Evolutionary conservation across 306 rosid species (phyloP).

Genomic region (Begonia masoniana): DNA sequence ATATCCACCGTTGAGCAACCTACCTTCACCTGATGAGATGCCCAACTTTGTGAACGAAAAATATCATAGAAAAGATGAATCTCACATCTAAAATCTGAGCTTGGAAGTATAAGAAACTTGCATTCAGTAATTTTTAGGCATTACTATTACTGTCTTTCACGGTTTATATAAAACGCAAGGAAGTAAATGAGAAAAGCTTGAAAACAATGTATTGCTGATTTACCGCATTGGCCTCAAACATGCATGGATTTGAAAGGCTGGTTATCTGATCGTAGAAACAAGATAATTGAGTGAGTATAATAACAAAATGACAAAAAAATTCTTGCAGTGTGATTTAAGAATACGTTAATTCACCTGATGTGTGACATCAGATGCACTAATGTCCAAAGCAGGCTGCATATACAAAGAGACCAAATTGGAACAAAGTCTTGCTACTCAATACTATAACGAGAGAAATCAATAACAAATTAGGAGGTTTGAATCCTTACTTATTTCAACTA

Average conservation of each 20-base stretch:
- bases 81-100: background rate
- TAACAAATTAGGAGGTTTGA: background rate
- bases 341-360: slow-evolving; percentile 50
- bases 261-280: slow-evolving; percentile 36
- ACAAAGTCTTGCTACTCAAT: too few relatives aligned
- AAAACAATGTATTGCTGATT: slow-evolving; percentile 5
- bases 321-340: background rate
- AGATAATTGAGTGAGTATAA: background rate
- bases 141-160: too few relatives aligned
- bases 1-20: slow-evolving; percentile 81
- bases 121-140: background rate
- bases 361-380: slow-evolving; percentile 40
- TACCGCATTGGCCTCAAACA: slow-evolving; percentile 90
- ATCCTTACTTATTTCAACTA: slow-evolving; percentile 8
- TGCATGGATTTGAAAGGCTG: slow-evolving; percentile 75
- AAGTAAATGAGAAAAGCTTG: background rate
- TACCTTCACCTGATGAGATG: slow-evolving; percentile 60
- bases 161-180: too few relatives aligned
- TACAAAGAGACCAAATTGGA: slow-evolving; percentile 1
- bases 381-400: slow-evolving; percentile 72
- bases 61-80: background rate
- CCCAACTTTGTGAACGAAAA: slow-evolving; percentile 3
- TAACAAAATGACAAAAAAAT: background rate
- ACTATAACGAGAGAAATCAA: too few relatives aligned
- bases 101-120: background rate